Evolutionary conservation across 2,329 filamentous ascomycete genomes (phyloP).

Genomic region (Sporothrix curviconia): DNA sequence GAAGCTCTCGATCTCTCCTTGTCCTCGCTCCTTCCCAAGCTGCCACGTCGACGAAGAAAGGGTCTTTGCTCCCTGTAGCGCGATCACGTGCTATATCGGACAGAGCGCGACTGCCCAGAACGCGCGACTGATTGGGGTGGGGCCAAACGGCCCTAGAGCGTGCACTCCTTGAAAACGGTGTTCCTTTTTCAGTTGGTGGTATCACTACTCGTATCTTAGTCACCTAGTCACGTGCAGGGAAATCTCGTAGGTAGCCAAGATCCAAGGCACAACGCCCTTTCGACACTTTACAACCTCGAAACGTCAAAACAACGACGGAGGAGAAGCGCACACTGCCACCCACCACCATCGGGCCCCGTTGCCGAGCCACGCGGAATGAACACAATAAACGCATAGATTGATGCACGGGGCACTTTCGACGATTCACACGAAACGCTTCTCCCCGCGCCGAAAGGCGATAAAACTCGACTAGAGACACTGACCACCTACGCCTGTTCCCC

Average conservation of each 20-base stretch:
- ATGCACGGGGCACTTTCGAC: too few species aligned
- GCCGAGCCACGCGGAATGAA: too few species aligned
- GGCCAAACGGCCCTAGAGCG: background rate
- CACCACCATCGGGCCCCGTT: too few species aligned
- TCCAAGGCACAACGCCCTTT: constrained; percentile 7
- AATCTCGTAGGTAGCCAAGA: too few species aligned
- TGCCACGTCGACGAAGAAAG: constrained; percentile 15
- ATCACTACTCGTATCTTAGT: background rate
- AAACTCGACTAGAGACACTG: background rate
- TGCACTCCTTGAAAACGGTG: constrained; percentile 1
- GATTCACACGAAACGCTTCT: too few species aligned
- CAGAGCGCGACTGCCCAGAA: constrained; percentile 5
- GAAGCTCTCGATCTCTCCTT: constrained; percentile 10
- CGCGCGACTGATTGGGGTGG: constrained; percentile 11
- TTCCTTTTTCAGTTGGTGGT: too few species aligned
- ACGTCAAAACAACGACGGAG: background rate
- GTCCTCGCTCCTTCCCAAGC: background rate
- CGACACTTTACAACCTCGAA: background rate
- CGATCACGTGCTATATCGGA: constrained; percentile 5
- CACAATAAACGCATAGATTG: too few species aligned
- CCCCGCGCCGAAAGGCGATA: background rate
- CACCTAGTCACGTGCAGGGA: constrained; percentile 5
- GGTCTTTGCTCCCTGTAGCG: background rate
- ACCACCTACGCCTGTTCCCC: background rate
- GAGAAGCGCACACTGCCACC: too few species aligned